Evolutionary conservation across 371 early-diverging fungal genomes (phyloP).

Genomic region (Coemansia linderi): DNA sequence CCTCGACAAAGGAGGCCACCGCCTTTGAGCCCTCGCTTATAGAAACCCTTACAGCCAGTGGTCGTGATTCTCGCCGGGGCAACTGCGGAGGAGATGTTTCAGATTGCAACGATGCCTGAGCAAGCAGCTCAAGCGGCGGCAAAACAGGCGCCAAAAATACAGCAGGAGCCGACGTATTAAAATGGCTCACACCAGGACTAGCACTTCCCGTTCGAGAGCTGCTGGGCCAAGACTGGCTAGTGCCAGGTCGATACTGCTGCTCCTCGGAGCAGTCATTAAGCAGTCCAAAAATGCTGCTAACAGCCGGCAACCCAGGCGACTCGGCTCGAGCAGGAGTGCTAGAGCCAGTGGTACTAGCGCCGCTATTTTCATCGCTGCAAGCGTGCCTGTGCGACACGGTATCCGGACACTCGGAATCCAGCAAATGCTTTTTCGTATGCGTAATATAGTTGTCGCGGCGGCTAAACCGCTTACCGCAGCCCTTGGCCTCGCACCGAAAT

Average conservation of each 20-base stretch:
- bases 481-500: constrained; percentile 63
- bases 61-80: neutral
- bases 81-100: neutral
- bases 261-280: constrained; percentile 14
- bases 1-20: neutral
- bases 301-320: neutral
- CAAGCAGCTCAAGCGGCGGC: constrained; percentile 40
- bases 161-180: neutral
- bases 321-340: neutral
- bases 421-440: constrained; percentile 34
- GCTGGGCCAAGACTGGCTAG: neutral
- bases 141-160: neutral
- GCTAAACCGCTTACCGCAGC: constrained; percentile 84
- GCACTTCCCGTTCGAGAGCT: neutral
- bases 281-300: constrained; percentile 37
- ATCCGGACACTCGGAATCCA: neutral
- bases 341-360: constrained; percentile 5
- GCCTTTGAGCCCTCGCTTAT: neutral
- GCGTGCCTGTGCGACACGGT: neutral
- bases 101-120: constrained; percentile 29
- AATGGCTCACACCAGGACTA: neutral
- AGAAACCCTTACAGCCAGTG: neutral
- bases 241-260: neutral
- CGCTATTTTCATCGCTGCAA: constrained; percentile 7
- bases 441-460: constrained; percentile 71